Evolutionary conservation across 345 rosid species (phyloP).

Genomic region (Dimocarpus longan): DNA sequence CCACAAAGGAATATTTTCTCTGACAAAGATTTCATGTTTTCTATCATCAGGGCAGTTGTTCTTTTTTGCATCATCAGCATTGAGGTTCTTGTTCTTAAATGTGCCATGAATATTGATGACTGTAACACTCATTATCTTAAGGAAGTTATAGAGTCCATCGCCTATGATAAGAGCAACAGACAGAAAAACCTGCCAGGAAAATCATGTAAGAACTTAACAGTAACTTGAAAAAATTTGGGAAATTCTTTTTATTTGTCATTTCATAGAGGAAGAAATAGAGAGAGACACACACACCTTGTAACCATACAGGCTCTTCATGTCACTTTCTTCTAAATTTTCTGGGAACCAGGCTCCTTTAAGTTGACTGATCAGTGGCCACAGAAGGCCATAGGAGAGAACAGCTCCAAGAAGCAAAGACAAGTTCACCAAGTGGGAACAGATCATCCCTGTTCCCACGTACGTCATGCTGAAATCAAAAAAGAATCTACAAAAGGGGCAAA

Average conservation of each 20-base stretch:
- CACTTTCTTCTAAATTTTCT: conserved; percentile 56
- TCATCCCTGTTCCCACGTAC: conserved; percentile 91
- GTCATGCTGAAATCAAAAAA: conserved; percentile 88
- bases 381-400: conserved; percentile 71
- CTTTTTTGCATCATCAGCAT: conserved; percentile 25
- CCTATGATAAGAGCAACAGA: conserved; percentile 89
- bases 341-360: conserved; percentile 85
- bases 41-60: conserved; percentile 31
- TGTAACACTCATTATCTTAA: conserved; percentile 62
- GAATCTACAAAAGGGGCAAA: conserved; percentile 61
- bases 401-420: conserved; percentile 86
- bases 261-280: neutral
- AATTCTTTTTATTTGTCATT: neutral
- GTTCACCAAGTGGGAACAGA: conserved; percentile 88
- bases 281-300: conserved; percentile 76
- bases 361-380: conserved; percentile 88
- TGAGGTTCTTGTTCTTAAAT: conserved; percentile 44
- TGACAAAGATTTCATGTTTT: conserved; percentile 62
- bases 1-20: conserved; percentile 84
- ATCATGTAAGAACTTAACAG: neutral
- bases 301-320: conserved; percentile 88
- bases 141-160: conserved; percentile 87
- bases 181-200: conserved; percentile 55
- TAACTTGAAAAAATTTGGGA: neutral
- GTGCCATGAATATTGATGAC: conserved; percentile 48